Evolutionary conservation across 2,329 filamentous ascomycete genomes (phyloP).

Genomic region (Esteya vermicola): DNA sequence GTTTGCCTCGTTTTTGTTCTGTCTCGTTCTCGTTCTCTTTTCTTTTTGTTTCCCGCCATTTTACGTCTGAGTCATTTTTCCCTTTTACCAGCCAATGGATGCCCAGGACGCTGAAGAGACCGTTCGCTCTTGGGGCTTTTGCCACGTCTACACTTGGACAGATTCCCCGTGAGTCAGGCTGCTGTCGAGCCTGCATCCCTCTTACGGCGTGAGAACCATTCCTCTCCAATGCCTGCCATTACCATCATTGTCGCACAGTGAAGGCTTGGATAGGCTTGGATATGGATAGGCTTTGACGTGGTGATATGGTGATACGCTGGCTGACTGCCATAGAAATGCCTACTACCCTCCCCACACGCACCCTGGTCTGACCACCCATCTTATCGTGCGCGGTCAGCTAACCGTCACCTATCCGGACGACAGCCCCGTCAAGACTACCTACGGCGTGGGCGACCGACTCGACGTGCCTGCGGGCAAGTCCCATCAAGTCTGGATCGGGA

Average conservation of each 20-base stretch:
- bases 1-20: not conserved
- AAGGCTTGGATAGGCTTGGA: no score
- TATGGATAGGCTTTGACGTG: no score
- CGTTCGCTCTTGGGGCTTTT: slow-evolving; percentile 56
- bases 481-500: slow-evolving; percentile 59
- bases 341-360: slow-evolving; percentile 58
- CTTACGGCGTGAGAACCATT: no score
- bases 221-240: no score
- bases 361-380: slow-evolving; percentile 49
- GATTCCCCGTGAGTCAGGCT: slow-evolving; percentile 45
- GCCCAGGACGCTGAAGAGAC: slow-evolving; percentile 37
- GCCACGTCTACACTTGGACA: slow-evolving; percentile 56
- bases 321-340: slow-evolving; percentile 34
- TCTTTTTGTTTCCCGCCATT: no score
- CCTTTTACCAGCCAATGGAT: no score
- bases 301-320: no score
- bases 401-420: slow-evolving; percentile 51
- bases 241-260: no score
- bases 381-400: slow-evolving; percentile 50
- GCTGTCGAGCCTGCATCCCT: not conserved
- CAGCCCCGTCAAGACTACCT: slow-evolving; percentile 31
- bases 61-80: no score
- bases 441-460: slow-evolving; percentile 44
- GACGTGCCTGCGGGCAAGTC: slow-evolving; percentile 50
- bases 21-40: not conserved